Evolutionary conservation across 495 filamentous ascomycete genomes (phyloP).

Genomic region (Aspergillus leporis): DNA sequence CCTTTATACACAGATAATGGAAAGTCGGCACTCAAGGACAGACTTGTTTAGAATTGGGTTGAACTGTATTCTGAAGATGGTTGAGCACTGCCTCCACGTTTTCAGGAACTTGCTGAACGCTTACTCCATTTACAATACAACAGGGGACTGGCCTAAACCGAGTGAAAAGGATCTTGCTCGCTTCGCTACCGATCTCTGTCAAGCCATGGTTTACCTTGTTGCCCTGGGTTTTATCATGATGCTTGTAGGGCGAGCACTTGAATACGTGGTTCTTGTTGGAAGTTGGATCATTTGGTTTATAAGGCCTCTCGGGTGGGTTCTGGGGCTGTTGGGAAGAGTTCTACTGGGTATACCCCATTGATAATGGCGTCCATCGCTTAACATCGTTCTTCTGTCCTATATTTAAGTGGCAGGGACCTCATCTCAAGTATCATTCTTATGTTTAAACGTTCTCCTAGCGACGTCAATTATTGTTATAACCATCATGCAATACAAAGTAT

Average conservation of each 20-base stretch:
- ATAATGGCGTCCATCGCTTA: background rate
- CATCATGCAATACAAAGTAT: background rate
- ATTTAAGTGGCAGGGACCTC: background rate
- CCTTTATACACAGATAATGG: constrained; percentile 23
- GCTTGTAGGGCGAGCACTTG: constrained; percentile 33
- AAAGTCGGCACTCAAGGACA: constrained; percentile 24
- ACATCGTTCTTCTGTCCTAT: background rate
- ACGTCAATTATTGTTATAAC: background rate
- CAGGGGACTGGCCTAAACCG: constrained; percentile 36
- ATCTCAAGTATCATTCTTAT: background rate
- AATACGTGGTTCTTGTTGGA: constrained; percentile 38
- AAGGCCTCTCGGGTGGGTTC: constrained; percentile 38
- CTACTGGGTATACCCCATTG: constrained; percentile 17
- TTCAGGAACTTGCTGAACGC: constrained; percentile 27
- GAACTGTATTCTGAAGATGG: constrained; percentile 35
- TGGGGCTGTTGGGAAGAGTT: constrained; percentile 32
- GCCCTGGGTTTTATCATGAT: constrained; percentile 37
- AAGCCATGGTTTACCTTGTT: constrained; percentile 39
- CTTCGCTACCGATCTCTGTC: constrained; percentile 35
- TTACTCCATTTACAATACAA: constrained; percentile 36
- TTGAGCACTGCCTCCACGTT: constrained; percentile 39
- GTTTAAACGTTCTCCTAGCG: background rate
- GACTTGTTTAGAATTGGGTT: constrained; percentile 26
- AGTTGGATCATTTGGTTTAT: constrained; percentile 47
- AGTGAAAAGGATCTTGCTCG: constrained; percentile 32